Percentiles rank a stretch among this genome's conserved stretches.
phyloP scores from a whole-genome alignment of 257 asterid species.

The Gardenia jasminoides region DNA sequence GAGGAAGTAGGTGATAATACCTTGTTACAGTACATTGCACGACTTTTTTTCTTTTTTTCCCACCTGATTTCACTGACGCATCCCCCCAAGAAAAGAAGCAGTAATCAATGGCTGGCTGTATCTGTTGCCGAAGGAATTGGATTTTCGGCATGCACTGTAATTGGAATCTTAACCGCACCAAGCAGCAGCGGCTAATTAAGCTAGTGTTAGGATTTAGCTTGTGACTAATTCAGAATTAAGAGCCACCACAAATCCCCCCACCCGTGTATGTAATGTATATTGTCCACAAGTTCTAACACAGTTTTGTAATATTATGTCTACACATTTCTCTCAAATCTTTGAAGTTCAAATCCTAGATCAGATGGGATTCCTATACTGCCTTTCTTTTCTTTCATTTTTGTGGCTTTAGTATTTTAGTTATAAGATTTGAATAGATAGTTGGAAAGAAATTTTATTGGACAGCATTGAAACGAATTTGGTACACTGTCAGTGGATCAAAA shows the following conservation, averaged over 20 bases:
- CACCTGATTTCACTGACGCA: constrained; percentile 6
- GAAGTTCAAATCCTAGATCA: not conserved
- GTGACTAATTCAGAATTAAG: constrained; percentile 17
- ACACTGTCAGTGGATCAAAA: too few relatives aligned
- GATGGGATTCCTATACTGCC: not conserved
- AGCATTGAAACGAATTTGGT: too few relatives aligned
- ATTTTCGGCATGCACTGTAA: constrained; percentile 20
- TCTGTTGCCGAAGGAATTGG: constrained; percentile 19
- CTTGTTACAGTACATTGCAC: constrained; percentile 14
- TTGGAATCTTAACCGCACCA: not conserved
- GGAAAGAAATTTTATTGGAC: too few relatives aligned
- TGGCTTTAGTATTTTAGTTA: not conserved
- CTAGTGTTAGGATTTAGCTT: constrained; percentile 28
- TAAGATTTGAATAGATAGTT: too few relatives aligned
- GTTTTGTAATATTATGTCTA: constrained; percentile 24
- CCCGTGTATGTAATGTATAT: constrained; percentile 29
- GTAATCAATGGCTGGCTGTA: constrained; percentile 17
- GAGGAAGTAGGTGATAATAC: constrained; percentile 23
- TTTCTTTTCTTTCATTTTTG: not conserved
- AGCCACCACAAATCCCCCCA: not conserved
- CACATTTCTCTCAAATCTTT: constrained; percentile 3
- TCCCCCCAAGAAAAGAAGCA: constrained; percentile 1
- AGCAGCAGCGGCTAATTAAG: not conserved
- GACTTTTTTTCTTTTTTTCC: not conserved
- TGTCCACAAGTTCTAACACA: constrained; percentile 18